Evolutionary conservation across 768 basidiomycete species (phyloP).

Genomic region (Collybia sordida): DNA sequence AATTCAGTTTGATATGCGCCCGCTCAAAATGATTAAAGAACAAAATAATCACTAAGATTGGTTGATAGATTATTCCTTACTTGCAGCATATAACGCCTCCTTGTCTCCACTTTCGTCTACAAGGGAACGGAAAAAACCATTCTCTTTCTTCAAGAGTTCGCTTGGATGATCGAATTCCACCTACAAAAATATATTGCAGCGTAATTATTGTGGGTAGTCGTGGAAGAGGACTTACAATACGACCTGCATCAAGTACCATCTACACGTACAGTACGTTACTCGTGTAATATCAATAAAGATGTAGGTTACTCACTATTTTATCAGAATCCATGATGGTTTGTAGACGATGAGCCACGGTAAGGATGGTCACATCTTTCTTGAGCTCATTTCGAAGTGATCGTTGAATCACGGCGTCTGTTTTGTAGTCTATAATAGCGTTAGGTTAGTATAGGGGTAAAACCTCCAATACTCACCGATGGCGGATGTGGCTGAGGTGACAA

Average conservation of each 20-base stretch:
- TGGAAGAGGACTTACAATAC: constrained; percentile 37
- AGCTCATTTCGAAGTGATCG: constrained; percentile 66
- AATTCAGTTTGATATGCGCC: too few species aligned
- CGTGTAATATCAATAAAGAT: neutral
- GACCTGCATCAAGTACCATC: constrained; percentile 55
- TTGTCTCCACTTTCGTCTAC: constrained; percentile 62
- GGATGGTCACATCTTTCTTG: constrained; percentile 54
- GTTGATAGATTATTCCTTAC: too few species aligned
- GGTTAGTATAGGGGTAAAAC: too few species aligned
- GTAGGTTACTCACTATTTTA: constrained; percentile 37
- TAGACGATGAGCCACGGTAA: constrained; percentile 71
- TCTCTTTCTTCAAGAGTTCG: constrained; percentile 40
- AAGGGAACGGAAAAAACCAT: constrained; percentile 49
- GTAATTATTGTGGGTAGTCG: neutral
- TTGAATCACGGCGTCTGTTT: constrained; percentile 73
- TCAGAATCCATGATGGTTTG: constrained; percentile 71
- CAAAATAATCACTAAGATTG: too few species aligned
- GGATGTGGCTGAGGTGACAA: too few species aligned
- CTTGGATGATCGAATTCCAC: constrained; percentile 56
- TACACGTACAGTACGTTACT: constrained; percentile 8
- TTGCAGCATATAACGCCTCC: constrained; percentile 36
- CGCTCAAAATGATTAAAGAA: too few species aligned
- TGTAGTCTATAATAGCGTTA: constrained; percentile 37
- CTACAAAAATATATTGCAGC: constrained; percentile 14
- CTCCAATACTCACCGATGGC: too few species aligned